These are phyloP conservation scores for Neurospora tetrasperma DNA, from an alignment of 495 filamentous ascomycete genomes.

Conservation along the genomic window DNA sequence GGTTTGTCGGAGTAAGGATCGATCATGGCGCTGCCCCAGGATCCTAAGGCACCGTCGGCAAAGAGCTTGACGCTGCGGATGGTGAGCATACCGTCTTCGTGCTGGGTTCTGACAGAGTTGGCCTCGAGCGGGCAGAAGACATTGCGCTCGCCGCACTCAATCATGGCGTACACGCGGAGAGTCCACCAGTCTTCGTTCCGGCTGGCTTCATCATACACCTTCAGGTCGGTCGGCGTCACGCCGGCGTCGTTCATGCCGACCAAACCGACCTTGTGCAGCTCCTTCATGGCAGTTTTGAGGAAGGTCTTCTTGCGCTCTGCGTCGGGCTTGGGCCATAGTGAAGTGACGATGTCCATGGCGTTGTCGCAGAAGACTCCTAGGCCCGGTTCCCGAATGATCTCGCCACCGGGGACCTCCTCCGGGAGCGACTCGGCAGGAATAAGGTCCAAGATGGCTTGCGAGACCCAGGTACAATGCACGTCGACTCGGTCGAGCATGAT, in stretches of 20 bases:
- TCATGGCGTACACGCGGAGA: conserved; percentile 52
- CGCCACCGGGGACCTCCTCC: conserved; percentile 45
- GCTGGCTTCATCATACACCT: conserved; percentile 39
- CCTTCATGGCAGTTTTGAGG: conserved; percentile 43
- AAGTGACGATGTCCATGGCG: conserved; percentile 49
- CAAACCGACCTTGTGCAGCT: conserved; percentile 48
- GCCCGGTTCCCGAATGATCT: conserved; percentile 44
- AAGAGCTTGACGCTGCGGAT: conserved; percentile 51
- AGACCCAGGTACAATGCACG: conserved; percentile 56
- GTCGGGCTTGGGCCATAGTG: conserved; percentile 44
- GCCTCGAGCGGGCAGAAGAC: conserved; percentile 45
- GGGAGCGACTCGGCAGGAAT: conserved; percentile 39
- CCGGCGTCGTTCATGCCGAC: conserved; percentile 56
- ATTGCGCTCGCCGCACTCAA: conserved; percentile 50
- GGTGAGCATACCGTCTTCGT: conserved; percentile 33
- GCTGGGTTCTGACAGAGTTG: conserved; percentile 27
- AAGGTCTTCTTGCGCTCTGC: conserved; percentile 35
- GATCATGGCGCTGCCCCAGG: conserved; percentile 53
- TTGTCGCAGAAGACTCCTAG: conserved; percentile 63
- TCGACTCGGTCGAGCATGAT: conserved; percentile 60
- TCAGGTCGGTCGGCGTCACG: conserved; percentile 38
- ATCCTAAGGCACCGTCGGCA: conserved; percentile 54
- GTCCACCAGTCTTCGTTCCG: conserved; percentile 39
- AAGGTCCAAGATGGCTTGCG: conserved; percentile 44
- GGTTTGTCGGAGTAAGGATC: conserved; percentile 52